These are phyloP conservation scores for Apiotrichum montevideense DNA, from an alignment of 1,284 basidiomycete species.

Conservation along the genomic window DNA sequence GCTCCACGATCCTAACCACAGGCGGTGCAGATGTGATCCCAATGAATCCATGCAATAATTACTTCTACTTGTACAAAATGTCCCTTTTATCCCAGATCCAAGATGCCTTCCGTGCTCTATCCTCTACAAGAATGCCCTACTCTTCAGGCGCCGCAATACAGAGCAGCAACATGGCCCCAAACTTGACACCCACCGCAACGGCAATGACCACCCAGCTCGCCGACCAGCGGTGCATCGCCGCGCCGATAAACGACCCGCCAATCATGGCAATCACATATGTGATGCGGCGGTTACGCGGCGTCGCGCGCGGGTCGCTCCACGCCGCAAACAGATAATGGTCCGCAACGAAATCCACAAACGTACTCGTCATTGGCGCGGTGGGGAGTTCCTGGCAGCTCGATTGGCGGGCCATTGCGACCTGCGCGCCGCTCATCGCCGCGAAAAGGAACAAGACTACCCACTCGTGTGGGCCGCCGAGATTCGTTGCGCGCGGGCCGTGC, in stretches of 20 bases:
- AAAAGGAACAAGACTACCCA: slow-evolving; percentile 40
- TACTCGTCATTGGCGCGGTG: slow-evolving; percentile 40
- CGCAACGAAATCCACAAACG: slow-evolving; percentile 42
- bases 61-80: too few relatives aligned
- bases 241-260: slow-evolving; percentile 37
- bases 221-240: slow-evolving; percentile 29
- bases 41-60: too few relatives aligned
- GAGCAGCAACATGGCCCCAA: slow-evolving; percentile 20
- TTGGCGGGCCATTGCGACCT: slow-evolving; percentile 43
- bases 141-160: slow-evolving; percentile 7
- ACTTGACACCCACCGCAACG: slow-evolving; percentile 32
- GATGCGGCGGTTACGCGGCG: slow-evolving; percentile 34
- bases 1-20: too few relatives aligned
- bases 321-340: slow-evolving; percentile 36
- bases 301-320: slow-evolving; percentile 23
- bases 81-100: too few relatives aligned
- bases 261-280: slow-evolving; percentile 38
- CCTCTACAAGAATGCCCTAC: not conserved
- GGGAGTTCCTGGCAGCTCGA: slow-evolving; percentile 32
- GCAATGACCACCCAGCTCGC: slow-evolving; percentile 36
- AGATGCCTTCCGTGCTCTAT: not conserved
- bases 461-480: slow-evolving; percentile 26
- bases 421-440: slow-evolving; percentile 41
- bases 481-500: slow-evolving; percentile 19
- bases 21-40: too few relatives aligned